Percentiles rank a stretch among this genome's conserved stretches.
phyloP scores from a whole-genome alignment of 345 rosid genomes.

The Schrenkiella parvula region DNA sequence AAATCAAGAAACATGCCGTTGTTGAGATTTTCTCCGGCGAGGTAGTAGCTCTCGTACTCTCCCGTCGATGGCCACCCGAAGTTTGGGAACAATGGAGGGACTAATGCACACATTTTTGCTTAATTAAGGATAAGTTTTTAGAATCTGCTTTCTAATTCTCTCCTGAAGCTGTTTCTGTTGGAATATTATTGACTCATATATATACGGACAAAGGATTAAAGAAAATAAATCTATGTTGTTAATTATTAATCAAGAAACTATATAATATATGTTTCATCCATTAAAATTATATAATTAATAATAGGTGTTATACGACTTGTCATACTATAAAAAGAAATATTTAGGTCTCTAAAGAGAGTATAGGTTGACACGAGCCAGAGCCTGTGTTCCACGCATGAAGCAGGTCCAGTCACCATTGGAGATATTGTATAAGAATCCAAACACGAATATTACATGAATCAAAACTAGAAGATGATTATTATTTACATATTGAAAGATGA shows the following conservation, averaged over 20 bases:
- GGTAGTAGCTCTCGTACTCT: constrained; percentile 15
- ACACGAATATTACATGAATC: not conserved
- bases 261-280: not conserved
- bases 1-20: constrained; percentile 13
- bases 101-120: constrained; percentile 28
- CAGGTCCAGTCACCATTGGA: constrained; percentile 5
- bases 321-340: not conserved
- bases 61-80: constrained; percentile 22
- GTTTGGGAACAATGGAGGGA: constrained; percentile 23
- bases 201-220: not conserved
- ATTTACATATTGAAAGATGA: constrained; percentile 14
- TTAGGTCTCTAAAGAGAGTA: not conserved
- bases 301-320: not conserved
- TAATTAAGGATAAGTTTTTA: not conserved
- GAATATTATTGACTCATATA: constrained; percentile 6
- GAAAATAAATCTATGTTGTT: not conserved
- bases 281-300: not conserved
- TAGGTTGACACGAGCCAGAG: constrained; percentile 16
- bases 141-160: not conserved
- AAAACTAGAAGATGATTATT: not conserved
- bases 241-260: not conserved
- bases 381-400: constrained; percentile 6
- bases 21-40: not conserved
- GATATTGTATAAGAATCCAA: not conserved
- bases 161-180: constrained; percentile 7